phyloP scores from a whole-genome alignment of 2,329 filamentous ascomycete species.

The Xylariaceae sp. region DNA sequence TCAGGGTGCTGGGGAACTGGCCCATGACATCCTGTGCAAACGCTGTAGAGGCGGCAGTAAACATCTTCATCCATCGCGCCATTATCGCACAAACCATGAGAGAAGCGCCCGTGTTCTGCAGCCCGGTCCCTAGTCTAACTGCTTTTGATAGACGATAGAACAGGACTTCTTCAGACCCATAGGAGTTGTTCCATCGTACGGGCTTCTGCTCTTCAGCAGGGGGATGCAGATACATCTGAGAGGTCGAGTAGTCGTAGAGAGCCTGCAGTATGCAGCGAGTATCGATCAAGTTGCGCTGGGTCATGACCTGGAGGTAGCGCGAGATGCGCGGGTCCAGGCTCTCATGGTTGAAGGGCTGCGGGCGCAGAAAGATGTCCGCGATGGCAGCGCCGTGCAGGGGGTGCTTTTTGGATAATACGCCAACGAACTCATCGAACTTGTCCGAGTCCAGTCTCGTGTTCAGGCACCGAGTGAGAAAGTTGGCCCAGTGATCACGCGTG shows the following conservation, averaged over 20 bases:
- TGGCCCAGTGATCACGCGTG: conserved; percentile 41
- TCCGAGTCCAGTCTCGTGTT: conserved; percentile 47
- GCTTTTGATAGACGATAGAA: conserved; percentile 89
- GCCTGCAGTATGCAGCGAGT: conserved; percentile 50
- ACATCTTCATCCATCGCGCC: conserved; percentile 55
- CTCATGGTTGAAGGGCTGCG: conserved; percentile 43
- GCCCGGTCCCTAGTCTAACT: conserved; percentile 55
- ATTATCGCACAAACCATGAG: conserved; percentile 46
- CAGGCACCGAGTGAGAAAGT: conserved; percentile 49
- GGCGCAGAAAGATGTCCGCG: conserved; percentile 55
- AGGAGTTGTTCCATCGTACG: conserved; percentile 51
- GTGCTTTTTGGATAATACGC: conserved; percentile 45
- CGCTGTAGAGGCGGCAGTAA: conserved; percentile 46
- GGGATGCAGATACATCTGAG: conserved; percentile 36
- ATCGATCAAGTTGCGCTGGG: conserved; percentile 47
- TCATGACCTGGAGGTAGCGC: conserved; percentile 54
- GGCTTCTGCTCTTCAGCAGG: conserved; percentile 20
- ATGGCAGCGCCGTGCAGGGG: conserved; percentile 48
- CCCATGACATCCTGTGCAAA: conserved; percentile 46
- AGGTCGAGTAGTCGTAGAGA: conserved; percentile 53
- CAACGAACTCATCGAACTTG: conserved; percentile 48
- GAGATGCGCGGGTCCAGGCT: conserved; percentile 55
- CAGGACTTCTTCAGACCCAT: conserved; percentile 76
- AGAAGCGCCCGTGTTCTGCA: conserved; percentile 44
- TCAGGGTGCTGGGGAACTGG: conserved; percentile 38